Percentiles rank a stretch among this genome's conserved stretches.
Evolutionary conservation across 1,284 basidiomycete genomes (phyloP).

Genomic region (Malassezia furfur): DNA sequence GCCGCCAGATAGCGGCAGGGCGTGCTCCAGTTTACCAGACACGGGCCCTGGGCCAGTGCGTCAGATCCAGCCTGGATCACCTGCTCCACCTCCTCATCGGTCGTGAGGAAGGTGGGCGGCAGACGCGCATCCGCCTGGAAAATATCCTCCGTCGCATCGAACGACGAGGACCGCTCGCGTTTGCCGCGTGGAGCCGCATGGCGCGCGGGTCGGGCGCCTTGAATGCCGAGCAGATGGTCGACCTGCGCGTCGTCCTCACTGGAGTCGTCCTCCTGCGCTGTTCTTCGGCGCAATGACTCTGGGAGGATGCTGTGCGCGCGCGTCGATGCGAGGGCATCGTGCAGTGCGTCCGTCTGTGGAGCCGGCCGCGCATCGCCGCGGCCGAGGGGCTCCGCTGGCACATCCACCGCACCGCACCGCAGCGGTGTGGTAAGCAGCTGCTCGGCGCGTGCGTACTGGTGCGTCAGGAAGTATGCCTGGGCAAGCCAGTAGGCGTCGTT

Average conservation of each 20-base stretch:
- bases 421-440: slow-evolving; percentile 77
- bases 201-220: neutral
- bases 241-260: neutral
- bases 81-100: slow-evolving; percentile 19
- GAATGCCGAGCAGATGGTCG: slow-evolving; percentile 1
- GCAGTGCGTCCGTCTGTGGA: slow-evolving; percentile 27
- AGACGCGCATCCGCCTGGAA: neutral
- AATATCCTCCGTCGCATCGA: neutral
- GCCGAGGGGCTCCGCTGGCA: neutral
- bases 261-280: neutral
- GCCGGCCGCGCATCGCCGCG: neutral
- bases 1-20: slow-evolving; percentile 56
- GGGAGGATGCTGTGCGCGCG: slow-evolving; percentile 26
- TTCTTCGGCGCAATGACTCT: slow-evolving; percentile 19
- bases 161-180: slow-evolving; percentile 9
- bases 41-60: slow-evolving; percentile 21
- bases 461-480: slow-evolving; percentile 88
- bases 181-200: slow-evolving; percentile 4
- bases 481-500: slow-evolving; percentile 95
- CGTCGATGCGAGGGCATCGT: slow-evolving; percentile 25
- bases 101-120: neutral
- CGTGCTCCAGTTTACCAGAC: slow-evolving; percentile 35
- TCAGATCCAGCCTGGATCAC: neutral
- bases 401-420: slow-evolving; percentile 23
- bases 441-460: slow-evolving; percentile 88